Evolutionary conservation across 2,329 filamentous ascomycete genomes (phyloP), one percentile per base, ranked within the genome.

Genomic region (Chaetomium strumarium): DNA sequence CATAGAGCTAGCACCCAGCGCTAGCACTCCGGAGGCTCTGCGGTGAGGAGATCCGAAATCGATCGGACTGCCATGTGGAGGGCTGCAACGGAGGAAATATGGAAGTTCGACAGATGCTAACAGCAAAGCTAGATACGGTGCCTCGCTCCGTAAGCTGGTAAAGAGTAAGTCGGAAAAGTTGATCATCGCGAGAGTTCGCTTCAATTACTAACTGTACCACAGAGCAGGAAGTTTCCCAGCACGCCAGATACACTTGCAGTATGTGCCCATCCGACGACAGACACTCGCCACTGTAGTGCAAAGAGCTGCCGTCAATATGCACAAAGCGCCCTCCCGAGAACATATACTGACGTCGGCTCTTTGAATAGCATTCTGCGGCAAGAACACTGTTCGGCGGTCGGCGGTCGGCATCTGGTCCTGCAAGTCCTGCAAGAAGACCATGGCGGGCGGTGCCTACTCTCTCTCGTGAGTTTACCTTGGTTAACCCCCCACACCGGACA

Each of bases 221-320:
- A 58, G 53, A 96, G 88, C 96, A 96, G 87, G 93, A 97, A 86
- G 88, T 97, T 75, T 88, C 89, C 70, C 93, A 97, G 78, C 93
- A 99, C 83, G 90, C 90, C 79, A 87, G 87, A 75, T 97, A 96
- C 72, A 85, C 85, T 72, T 97, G 92, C 85, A 62, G 56, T 62
- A 62, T 40, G 60, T 62, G 41, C 17, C 30, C 30, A 49, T 19
- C 29, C 24, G 46, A 37, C 39, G 14, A 16, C 17, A n/a, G 14
- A 1, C 30, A 5, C 16, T 16, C 10, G 11, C 34, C 6, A 20
- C 11, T 17, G 24, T 14, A 13, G 31, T 37, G 12, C 33, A 29
- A 40, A 17, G 14, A 30, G 45, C 17, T n/a, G 30, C 20, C 33
- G 31, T n/a, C 14, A 11, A n/a, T 7, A 29, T n/a, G 16, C 8